Evolutionary conservation across 2,329 filamentous ascomycete genomes (phyloP), one percentile per base, ranked within the genome.

Genomic region (Aspergillus amoenus): DNA sequence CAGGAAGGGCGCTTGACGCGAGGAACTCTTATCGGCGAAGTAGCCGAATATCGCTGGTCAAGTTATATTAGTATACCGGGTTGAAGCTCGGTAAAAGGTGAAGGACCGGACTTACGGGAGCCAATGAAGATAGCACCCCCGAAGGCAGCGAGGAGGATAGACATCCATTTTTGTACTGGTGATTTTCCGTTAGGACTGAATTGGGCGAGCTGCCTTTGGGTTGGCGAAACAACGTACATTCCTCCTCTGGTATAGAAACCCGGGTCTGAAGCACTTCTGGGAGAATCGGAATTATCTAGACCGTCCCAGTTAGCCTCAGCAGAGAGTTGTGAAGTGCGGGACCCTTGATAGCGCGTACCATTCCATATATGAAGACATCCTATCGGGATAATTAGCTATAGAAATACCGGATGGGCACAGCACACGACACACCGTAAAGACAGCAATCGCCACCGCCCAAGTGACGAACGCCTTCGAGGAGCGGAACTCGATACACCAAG

Each of bases 91-190:
- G 32, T 22, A 22, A 24, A 2, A 46, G 11, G 39, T 4, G 11
- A 2, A 12, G 12, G 5, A 5, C 17, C 15, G 5, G 21, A 66
- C 66, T 52, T 43, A 72, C 69, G 70, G n/a, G 69, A 70, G n/a
- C 66, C 66, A 13, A 71, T 73, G 11, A 90, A 81, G 8, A 91
- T 75, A 1, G 87, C 84, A 1, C 82, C 86, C 32, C 87, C 88
- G 68, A 91, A 91, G 17, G 86, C 83, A 9, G 88, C 87, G 1
- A 92, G 77, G 6, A 91, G 78, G 12, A 91, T 80, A 0, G 88
- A 87, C 8, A 87, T 83, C 87, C 88, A 91, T 66, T 79, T 80
- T 70, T 91, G 89, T 1, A 88, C 82, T 64, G 15, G 22, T 37
- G 13, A 5, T n/a, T n/a, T 48, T 1, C n/a, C 8, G 24, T 49